These are phyloP conservation scores for Draba incana DNA, from an alignment of 345 rosid species.

Conservation along the genomic window DNA sequence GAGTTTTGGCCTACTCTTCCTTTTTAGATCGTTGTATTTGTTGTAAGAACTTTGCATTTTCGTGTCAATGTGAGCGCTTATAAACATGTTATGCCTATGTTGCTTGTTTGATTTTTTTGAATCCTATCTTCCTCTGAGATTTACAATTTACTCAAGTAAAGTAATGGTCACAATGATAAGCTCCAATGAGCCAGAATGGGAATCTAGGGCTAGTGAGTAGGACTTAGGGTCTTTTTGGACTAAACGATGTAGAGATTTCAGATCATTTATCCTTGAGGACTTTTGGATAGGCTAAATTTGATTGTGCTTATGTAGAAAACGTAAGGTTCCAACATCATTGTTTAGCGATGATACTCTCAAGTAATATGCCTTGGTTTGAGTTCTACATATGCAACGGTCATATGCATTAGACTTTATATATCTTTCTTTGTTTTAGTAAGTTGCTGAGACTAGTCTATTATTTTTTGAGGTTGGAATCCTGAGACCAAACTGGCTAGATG, in stretches of 20 bases:
- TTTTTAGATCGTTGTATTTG: conserved; percentile 8
- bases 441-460: conserved; percentile 1
- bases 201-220: background rate
- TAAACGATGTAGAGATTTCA: background rate
- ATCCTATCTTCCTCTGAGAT: background rate
- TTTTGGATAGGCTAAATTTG: background rate
- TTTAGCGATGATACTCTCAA: background rate
- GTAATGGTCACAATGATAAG: conserved; percentile 12
- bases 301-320: background rate
- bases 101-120: background rate
- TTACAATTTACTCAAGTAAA: background rate
- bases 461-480: conserved; percentile 54
- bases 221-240: background rate
- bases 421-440: background rate
- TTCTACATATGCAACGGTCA: conserved; percentile 2
- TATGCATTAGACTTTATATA: background rate
- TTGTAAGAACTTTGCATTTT: background rate
- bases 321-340: background rate
- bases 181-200: conserved; percentile 6
- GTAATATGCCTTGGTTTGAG: background rate
- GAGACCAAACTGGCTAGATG: conserved; percentile 68
- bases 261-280: background rate
- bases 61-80: background rate
- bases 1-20: background rate
- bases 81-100: background rate